These are phyloP conservation scores for Candida namnaoensis DNA, from an alignment of 805 yeast genomes.

Conservation along the genomic window DNA sequence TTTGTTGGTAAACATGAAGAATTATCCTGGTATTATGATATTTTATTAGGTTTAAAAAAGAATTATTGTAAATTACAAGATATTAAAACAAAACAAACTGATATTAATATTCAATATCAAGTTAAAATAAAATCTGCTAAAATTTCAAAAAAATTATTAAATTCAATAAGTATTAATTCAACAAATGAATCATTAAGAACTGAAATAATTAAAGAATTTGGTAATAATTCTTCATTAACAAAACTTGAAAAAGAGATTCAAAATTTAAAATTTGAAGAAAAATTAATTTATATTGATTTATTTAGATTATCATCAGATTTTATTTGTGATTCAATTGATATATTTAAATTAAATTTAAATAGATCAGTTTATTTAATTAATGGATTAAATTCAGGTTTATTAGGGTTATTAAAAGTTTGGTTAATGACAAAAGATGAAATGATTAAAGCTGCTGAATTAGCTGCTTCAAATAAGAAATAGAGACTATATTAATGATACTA, in stretches of 20 bases:
- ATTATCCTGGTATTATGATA: conserved; percentile 62
- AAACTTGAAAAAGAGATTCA: conserved; percentile 18
- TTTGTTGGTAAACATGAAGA: conserved; percentile 50
- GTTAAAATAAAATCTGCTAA: conserved; percentile 47
- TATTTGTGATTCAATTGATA: conserved; percentile 36
- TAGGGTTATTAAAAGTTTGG: conserved; percentile 19
- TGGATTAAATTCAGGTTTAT: conserved; percentile 15
- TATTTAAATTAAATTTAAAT: conserved; percentile 27
- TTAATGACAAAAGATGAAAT: conserved; percentile 4
- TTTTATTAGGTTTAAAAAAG: conserved; percentile 46
- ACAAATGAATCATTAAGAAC: conserved; percentile 15
- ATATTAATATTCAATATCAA: conserved; percentile 47
- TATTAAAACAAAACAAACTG: conserved; percentile 40
- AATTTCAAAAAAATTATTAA: conserved; percentile 28
- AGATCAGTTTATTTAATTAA: conserved; percentile 11
- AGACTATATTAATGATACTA: too few relatives aligned
- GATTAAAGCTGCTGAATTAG: too few relatives aligned
- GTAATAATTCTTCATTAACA: conserved; percentile 10
- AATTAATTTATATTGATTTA: conserved; percentile 29
- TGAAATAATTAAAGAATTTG: conserved; percentile 21
- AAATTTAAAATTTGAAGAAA: conserved; percentile 25
- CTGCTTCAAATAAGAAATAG: too few relatives aligned
- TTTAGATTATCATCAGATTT: conserved; percentile 36
- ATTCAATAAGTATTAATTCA: not conserved
- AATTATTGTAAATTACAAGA: conserved; percentile 33